A percentile compares a stretch with the other conserved stretches of the same genome.
These are phyloP conservation scores for Aquilaria sinensis DNA, from an alignment of 345 rosid species.

Conservation along the genomic window DNA sequence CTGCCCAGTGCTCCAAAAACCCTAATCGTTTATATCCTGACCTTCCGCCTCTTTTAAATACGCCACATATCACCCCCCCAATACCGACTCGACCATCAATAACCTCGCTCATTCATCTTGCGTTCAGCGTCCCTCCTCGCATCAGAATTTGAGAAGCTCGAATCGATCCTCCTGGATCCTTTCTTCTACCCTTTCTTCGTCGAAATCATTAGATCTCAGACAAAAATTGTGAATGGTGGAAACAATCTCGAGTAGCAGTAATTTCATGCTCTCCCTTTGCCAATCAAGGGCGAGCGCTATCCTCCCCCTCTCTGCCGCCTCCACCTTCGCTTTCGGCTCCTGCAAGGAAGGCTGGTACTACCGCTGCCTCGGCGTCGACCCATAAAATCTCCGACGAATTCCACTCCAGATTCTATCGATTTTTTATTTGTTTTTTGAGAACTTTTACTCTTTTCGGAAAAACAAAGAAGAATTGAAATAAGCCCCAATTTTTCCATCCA, in stretches of 20 bases:
- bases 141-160: no score
- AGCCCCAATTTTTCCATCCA: background rate
- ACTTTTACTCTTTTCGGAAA: background rate
- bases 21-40: no score
- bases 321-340: conserved; percentile 86
- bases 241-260: conserved; percentile 38
- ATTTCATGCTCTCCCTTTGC: conserved; percentile 82
- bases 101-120: no score
- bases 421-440: background rate
- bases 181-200: background rate
- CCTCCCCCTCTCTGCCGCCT: conserved; percentile 33
- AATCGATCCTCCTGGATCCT: background rate
- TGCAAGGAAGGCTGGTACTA: conserved; percentile 99
- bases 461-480: background rate
- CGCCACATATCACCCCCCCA: no score
- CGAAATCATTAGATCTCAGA: background rate
- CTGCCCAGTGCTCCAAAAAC: no score
- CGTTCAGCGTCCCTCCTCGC: no score
- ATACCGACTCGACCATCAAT: no score
- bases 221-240: conserved; percentile 91
- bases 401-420: no score
- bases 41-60: no score
- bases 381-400: conserved; percentile 26
- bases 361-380: conserved; percentile 97
- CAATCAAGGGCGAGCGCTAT: conserved; percentile 76